Evolutionary conservation across 2,329 filamentous ascomycete species (phyloP).

Genomic region (Aureobasidium sp.): DNA sequence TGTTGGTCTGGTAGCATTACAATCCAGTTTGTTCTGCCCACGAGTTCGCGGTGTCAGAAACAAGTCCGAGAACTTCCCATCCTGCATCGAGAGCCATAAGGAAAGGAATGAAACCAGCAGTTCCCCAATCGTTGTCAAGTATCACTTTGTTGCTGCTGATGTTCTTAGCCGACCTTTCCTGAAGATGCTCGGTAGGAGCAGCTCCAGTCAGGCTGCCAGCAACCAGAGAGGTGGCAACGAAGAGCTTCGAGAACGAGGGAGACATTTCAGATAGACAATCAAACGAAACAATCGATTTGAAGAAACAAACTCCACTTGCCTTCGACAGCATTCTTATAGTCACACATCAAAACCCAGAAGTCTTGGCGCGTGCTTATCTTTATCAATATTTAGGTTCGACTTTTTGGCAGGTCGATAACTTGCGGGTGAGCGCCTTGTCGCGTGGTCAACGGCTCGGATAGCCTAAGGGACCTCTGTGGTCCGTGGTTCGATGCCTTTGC

Average conservation of each 20-base stretch:
- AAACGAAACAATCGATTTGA: not conserved
- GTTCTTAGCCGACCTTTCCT: not conserved
- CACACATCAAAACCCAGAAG: not conserved
- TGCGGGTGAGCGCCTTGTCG: not conserved
- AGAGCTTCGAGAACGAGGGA: constrained; percentile 4
- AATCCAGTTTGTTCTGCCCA: constrained; percentile 39
- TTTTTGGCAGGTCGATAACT: constrained; percentile 1
- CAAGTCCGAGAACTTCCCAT: constrained; percentile 36
- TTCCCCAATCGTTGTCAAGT: constrained; percentile 40
- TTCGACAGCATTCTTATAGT: not conserved
- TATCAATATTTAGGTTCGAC: not conserved
- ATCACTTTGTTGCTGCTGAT: constrained; percentile 25
- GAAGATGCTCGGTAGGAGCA: not conserved
- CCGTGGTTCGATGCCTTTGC: not conserved
- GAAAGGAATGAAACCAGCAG: constrained; percentile 35
- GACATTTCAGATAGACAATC: not conserved
- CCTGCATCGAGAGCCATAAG: constrained; percentile 36
- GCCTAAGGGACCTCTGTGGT: not conserved
- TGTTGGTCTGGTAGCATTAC: not conserved
- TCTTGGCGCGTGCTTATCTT: constrained; percentile 8
- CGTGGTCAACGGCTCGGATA: not conserved
- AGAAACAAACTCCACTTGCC: not conserved
- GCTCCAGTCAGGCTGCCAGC: not conserved
- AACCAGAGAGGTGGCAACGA: constrained; percentile 1
- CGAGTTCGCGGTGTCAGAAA: constrained; percentile 35